Evolutionary conservation across 1,139 yeast species (phyloP), one percentile per base, ranked within the genome.

Genomic region (Nakaseomyces uthaithaninus): DNA sequence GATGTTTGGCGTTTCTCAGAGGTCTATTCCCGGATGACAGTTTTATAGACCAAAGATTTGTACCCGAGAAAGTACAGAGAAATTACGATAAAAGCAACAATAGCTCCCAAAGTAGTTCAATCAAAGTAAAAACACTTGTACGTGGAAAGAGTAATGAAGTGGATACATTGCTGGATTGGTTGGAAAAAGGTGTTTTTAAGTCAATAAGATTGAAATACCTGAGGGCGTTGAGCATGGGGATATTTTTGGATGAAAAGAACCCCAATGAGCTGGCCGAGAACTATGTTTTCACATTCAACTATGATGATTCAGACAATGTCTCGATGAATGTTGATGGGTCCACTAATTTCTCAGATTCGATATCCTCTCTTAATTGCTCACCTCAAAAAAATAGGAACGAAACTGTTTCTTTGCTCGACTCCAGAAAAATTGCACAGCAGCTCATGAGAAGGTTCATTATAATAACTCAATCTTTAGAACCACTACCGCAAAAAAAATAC

Each of bases 1-100:
- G 77, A 1, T 71, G 77, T 47, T 59, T 74, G n/a, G 68, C 75
- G 1, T 74, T 66, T 48, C 53, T 74, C 19, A 59, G 80, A 44
- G 73, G 74, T 2, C 52, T 74, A 15, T 74, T 75, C 44, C 70
- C 69, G 5, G 77, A 74, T 42, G 67, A 64, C 2, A 63, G 62
- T 47, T 75, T 72, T 49, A 58, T 59, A 16, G 75, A 72, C 47
- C 66, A 65, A 42, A 53, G 60, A 26, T 69, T 68, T 50, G 62
- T 62, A 6, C 65, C 67, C 3, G 57, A 57, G 18, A 59, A 62
- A 39, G 53, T 57, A 19, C 62, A 57, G 27, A 50, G 48, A 33
- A 49, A 46, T 36, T 59, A 54, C 36, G 53, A 55, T 41, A 52
- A 51, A 27, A 17, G n/a, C n/a, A 50, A 50, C 22, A 50, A 49